Evolutionary conservation across 108 stramenopile genomes (phyloP).

Genomic region (Skeletonema marinoi): DNA sequence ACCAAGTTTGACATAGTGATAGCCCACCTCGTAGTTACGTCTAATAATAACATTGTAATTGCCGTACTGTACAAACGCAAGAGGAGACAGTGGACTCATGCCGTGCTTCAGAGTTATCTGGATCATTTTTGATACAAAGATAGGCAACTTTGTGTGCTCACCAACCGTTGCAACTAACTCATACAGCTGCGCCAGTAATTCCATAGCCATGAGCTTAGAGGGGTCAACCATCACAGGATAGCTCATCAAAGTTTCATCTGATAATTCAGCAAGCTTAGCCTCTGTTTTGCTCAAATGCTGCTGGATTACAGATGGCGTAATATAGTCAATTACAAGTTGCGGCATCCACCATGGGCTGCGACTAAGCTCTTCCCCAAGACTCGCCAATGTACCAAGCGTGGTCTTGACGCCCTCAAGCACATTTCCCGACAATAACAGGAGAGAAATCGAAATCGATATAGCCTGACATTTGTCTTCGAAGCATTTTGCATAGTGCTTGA

Average conservation of each 20-base stretch:
- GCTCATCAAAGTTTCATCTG: not conserved
- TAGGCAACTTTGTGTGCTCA: not conserved
- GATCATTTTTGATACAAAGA: conserved; percentile 11
- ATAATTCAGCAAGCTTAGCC: not conserved
- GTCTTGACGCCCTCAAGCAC: not conserved
- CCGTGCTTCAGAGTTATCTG: not conserved
- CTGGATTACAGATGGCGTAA: not conserved
- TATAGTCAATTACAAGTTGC: not conserved
- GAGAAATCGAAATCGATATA: not conserved
- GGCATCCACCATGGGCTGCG: too few species aligned
- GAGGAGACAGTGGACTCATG: not conserved
- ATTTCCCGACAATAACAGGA: not conserved
- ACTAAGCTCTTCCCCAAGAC: too few species aligned
- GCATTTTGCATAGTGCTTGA: not conserved
- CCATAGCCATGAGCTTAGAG: not conserved
- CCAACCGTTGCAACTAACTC: not conserved
- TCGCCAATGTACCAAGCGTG: not conserved
- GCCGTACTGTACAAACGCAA: conserved; percentile 18
- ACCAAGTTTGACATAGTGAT: not conserved
- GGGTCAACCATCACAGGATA: too few species aligned
- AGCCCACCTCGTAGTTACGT: not conserved
- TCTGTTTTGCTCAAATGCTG: not conserved
- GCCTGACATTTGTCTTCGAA: conserved; percentile 19
- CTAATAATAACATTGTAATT: not conserved
- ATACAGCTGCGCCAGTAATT: conserved; percentile 4